phyloP scores from a whole-genome alignment of 176 grass and related monocot species.

The Carex myosuroides region DNA sequence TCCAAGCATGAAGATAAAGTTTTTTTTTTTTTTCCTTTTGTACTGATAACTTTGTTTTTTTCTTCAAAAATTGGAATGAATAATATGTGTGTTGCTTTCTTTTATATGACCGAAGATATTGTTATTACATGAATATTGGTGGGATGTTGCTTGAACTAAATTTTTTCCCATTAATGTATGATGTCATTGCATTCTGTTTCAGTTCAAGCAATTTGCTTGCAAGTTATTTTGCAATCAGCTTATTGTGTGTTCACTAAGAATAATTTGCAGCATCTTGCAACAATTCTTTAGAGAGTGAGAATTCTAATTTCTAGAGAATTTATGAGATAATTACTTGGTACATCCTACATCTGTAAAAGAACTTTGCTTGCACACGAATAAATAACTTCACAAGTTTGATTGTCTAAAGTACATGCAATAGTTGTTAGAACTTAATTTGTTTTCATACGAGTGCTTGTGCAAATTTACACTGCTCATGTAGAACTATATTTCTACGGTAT shows the following conservation, averaged over 20 bases:
- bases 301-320: neutral
- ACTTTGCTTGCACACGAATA: neutral
- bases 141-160: too few relatives aligned
- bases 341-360: neutral
- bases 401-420: neutral
- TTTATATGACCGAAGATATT: too few relatives aligned
- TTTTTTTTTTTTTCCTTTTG: too few relatives aligned
- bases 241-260: neutral
- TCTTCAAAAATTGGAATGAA: too few relatives aligned
- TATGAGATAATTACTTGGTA: neutral
- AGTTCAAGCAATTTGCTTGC: neutral
- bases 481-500: neutral
- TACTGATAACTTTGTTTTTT: too few relatives aligned
- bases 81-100: too few relatives aligned
- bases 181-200: neutral
- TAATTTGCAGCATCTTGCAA: neutral
- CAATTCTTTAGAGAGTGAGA: neutral
- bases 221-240: neutral
- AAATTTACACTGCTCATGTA: neutral
- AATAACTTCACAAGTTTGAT: neutral
- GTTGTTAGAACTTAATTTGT: neutral
- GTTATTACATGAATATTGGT: too few relatives aligned
- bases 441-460: neutral
- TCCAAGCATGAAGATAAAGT: too few relatives aligned
- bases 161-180: neutral